Evolutionary conservation across 371 early-diverging fungal species (phyloP).

Genomic region (Saksenaea oblongispora): DNA sequence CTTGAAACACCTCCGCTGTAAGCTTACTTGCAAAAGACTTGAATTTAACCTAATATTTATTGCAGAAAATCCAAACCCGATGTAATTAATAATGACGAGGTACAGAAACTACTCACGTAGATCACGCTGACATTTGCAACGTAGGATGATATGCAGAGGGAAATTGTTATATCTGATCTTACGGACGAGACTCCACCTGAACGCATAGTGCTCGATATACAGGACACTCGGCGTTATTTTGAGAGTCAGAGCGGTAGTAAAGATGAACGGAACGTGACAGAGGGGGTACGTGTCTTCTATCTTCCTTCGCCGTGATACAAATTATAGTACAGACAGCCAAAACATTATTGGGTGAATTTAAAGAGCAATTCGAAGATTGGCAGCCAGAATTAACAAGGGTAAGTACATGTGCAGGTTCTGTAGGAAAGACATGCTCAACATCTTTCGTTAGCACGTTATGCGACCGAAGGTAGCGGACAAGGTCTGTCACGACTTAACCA

Average conservation of each 20-base stretch:
- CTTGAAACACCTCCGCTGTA: conserved; percentile 54
- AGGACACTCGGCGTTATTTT: conserved; percentile 77
- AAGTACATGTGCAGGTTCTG: background rate
- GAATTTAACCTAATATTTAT: background rate
- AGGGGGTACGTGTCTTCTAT: conserved; percentile 13
- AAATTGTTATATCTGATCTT: conserved; percentile 69
- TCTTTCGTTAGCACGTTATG: conserved; percentile 29
- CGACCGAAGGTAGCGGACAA: conserved; percentile 31
- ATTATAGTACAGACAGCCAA: background rate
- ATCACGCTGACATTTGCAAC: background rate
- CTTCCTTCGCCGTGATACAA: background rate
- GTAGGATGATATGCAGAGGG: conserved; percentile 35
- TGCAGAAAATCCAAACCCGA: conserved; percentile 18
- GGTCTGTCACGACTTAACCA: conserved; percentile 34
- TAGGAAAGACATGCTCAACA: background rate
- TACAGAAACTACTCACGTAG: background rate
- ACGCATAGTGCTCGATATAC: conserved; percentile 66
- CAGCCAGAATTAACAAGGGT: conserved; percentile 44
- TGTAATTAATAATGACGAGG: background rate
- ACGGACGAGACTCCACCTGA: conserved; percentile 50
- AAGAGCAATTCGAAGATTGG: conserved; percentile 37
- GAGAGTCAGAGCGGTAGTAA: conserved; percentile 66
- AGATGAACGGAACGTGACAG: conserved; percentile 21
- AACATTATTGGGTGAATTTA: conserved; percentile 27
- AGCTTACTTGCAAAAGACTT: conserved; percentile 1